Percentiles rank a stretch among this genome's conserved stretches.
These are phyloP conservation scores for Monilinia fructigena DNA, from an alignment of 2,329 filamentous ascomycete species.

Conservation along the genomic window DNA sequence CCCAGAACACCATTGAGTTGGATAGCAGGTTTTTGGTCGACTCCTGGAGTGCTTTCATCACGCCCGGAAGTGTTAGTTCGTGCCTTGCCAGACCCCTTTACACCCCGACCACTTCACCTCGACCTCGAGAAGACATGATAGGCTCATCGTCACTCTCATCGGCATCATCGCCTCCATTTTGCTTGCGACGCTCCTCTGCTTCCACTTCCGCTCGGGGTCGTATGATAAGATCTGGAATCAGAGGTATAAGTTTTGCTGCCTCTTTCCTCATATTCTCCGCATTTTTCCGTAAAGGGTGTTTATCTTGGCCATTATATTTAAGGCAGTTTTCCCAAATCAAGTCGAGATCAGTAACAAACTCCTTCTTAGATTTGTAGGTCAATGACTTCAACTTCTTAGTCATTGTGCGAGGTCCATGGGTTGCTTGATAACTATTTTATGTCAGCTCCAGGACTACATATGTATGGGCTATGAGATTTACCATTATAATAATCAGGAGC, in stretches of 20 bases:
- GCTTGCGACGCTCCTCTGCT: constrained; percentile 78
- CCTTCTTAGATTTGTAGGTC: constrained; percentile 82
- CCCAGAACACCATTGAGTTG: constrained; percentile 64
- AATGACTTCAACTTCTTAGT: constrained; percentile 91
- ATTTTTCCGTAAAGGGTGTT: constrained; percentile 85
- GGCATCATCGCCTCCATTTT: constrained; percentile 80
- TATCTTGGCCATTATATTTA: constrained; percentile 88
- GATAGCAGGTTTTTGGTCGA: constrained; percentile 71
- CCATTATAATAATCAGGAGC: constrained; percentile 92
- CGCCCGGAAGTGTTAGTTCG: constrained; percentile 71
- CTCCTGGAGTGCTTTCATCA: constrained; percentile 74
- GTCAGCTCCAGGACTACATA: constrained; percentile 38
- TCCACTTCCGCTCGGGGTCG: constrained; percentile 92
- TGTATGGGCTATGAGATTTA: constrained; percentile 48
- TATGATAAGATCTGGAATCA: constrained; percentile 91
- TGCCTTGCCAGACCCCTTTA: constrained; percentile 63
- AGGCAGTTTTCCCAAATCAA: constrained; percentile 97
- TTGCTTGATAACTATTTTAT: constrained; percentile 78
- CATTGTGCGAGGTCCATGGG: constrained; percentile 97
- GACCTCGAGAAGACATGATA: constrained; percentile 94
- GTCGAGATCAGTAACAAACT: constrained; percentile 91
- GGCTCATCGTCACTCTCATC: constrained; percentile 97
- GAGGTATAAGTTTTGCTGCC: constrained; percentile 90
- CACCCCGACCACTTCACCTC: constrained; percentile 63
- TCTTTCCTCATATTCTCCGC: constrained; percentile 96